A percentile compares a stretch with the other conserved stretches of the same genome.
Evolutionary conservation across 2,329 filamentous ascomycete genomes (phyloP).

Genomic region (Penicillium polonicum): DNA sequence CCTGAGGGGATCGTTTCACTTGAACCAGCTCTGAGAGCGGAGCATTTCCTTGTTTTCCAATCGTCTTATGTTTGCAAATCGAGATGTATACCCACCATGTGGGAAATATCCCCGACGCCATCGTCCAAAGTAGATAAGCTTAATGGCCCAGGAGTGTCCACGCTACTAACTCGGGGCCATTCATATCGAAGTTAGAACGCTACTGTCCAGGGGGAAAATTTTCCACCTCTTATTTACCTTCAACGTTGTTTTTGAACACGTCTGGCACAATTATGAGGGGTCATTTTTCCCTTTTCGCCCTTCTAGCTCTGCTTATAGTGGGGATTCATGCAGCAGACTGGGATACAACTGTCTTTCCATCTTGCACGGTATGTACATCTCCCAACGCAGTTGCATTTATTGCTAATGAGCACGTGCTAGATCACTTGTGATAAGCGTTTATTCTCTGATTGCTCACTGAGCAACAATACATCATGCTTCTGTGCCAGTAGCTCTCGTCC

Average conservation of each 20-base stretch:
- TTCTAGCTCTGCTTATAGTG: slow-evolving; percentile 6
- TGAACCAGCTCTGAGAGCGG: not conserved
- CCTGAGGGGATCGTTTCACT: not conserved
- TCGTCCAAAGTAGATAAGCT: slow-evolving; percentile 8
- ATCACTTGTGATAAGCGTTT: slow-evolving; percentile 8
- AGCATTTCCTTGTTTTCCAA: not conserved
- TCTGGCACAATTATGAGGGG: slow-evolving; percentile 6
- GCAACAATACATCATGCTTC: slow-evolving; percentile 12
- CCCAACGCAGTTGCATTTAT: too few species aligned
- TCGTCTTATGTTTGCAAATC: not conserved
- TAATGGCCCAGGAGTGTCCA: slow-evolving; percentile 4
- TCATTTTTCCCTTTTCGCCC: slow-evolving; percentile 1
- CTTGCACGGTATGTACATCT: slow-evolving; percentile 10
- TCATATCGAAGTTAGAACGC: slow-evolving; percentile 1
- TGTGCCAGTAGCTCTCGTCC: slow-evolving; percentile 6
- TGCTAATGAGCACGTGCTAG: slow-evolving; percentile 5
- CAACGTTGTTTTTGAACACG: not conserved
- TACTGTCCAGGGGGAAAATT: not conserved
- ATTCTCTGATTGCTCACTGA: slow-evolving; percentile 14
- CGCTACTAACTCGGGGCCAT: not conserved
- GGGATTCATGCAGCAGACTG: not conserved
- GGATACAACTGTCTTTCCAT: slow-evolving; percentile 4
- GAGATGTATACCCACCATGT: not conserved
- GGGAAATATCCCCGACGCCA: not conserved
- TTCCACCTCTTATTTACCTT: not conserved